Evolutionary conservation across 768 basidiomycete species (phyloP), one percentile per base, ranked within the genome.

Genomic region (Pisolithus orientalis): DNA sequence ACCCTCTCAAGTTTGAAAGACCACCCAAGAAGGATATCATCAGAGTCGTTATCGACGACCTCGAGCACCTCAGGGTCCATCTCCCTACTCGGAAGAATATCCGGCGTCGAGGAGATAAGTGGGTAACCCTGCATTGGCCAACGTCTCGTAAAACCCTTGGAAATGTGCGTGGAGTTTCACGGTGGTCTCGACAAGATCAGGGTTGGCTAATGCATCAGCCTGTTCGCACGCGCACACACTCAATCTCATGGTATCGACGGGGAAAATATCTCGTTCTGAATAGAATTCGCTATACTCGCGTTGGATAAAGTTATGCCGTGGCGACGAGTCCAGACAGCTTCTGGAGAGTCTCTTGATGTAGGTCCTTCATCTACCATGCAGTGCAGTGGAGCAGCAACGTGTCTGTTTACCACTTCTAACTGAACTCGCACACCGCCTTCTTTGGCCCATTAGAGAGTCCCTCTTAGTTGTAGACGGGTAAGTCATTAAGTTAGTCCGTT

Each of bases 261-360:
- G 25, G 21, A 4, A 9, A 43, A 3, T 10, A 10, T 43, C 3
- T 24, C 24, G 10, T 21, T 13, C 42, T 10, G 21, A 39, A 5
- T 38, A 67, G 67, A 57, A 62, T 25, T 49, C 57, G 2, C 40
- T 67, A 14, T 54, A 67, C 50, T 51, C 16, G 8, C 57, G 65
- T 10, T 67, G 65, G 65, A 47, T 57, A 50, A 60, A 60, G 38
- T 10, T 67, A 2, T 63, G 58, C 21, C 52, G 56, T 31, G 44
- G 60, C 27, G 67, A 62, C 2, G 58, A 69, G 28, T 53, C 59
- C 9, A 51, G 43, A 51, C 51, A 47, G 16, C 61, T 67, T 17
- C 65, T 65, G 11, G n/a, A 56, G 2, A 32, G 48, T 4, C 65
- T 67, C 28, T 69, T 64, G 51, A 67, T 67, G 66, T 67, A 34